A percentile compares a stretch with the other conserved stretches of the same genome.
Conservation (phyloP, 768 basidiomycete genomes). For the Auricularia sp. region DNA sequence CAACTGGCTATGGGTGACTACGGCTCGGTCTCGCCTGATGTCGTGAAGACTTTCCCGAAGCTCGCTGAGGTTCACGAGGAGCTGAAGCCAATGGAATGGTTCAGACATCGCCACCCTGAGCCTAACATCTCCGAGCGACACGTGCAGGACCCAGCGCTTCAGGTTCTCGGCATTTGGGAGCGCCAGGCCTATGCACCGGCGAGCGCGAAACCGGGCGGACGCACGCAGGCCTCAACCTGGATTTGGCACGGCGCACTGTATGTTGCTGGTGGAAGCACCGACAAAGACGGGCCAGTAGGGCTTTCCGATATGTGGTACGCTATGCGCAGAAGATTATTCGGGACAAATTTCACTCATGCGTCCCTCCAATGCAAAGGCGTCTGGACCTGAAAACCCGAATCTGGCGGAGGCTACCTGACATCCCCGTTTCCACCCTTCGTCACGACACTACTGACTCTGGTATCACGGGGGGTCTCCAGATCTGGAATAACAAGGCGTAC, state of each 20-base stretch:
- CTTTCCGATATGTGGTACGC: conserved; percentile 13
- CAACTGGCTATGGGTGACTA: not conserved
- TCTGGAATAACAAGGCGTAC: conserved; percentile 26
- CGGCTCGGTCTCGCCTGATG: conserved; percentile 16
- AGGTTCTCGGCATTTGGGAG: conserved; percentile 12
- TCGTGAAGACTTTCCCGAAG: conserved; percentile 6
- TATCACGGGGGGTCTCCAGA: conserved; percentile 10
- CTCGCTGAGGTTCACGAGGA: not conserved
- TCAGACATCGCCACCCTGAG: not conserved
- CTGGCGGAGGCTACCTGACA: conserved; percentile 14
- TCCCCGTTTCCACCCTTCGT: conserved; percentile 4
- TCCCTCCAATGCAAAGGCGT: not conserved
- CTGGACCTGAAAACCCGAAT: conserved; percentile 11
- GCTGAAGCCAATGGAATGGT: not conserved
- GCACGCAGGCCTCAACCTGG: conserved; percentile 15
- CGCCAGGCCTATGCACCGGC: conserved; percentile 8
- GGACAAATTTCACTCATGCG: not conserved
- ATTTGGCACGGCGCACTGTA: conserved; percentile 14
- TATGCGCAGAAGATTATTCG: not conserved
- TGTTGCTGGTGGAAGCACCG: conserved; percentile 11
- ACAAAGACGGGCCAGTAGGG: conserved; percentile 11
- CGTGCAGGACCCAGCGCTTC: conserved; percentile 28
- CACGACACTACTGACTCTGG: not conserved
- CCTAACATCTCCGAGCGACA: conserved; percentile 19
- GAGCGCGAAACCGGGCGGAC: conserved; percentile 21